Evolutionary conservation across 2,329 filamentous ascomycete species (phyloP).

Genomic region (Fusarium subglutinans): DNA sequence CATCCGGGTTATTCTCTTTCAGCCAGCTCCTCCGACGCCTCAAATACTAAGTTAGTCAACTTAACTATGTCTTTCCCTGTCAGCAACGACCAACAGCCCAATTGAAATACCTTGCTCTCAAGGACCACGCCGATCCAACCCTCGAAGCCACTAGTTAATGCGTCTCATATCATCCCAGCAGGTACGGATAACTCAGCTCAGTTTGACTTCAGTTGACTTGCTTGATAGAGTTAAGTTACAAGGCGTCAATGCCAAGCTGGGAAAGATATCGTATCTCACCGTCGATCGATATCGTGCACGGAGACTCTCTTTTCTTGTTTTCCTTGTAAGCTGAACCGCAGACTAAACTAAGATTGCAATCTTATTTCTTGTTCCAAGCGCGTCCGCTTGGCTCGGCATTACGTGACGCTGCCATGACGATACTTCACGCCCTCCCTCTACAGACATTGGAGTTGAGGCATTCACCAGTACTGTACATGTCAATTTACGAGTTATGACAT

Average conservation of each 20-base stretch:
- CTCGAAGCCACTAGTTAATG: slow-evolving; percentile 37
- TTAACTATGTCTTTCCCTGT: background rate
- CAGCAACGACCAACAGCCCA: slow-evolving; percentile 23
- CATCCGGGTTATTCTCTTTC: slow-evolving; percentile 30
- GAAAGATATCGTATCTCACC: slow-evolving; percentile 15
- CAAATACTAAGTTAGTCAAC: slow-evolving; percentile 12
- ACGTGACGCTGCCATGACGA: slow-evolving; percentile 40
- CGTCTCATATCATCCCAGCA: slow-evolving; percentile 40
- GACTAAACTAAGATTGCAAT: slow-evolving; percentile 10
- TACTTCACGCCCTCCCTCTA: slow-evolving; percentile 17
- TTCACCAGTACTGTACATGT: slow-evolving; percentile 16
- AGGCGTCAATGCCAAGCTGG: background rate
- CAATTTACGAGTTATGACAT: background rate
- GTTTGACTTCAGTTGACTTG: background rate
- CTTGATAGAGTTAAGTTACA: slow-evolving; percentile 6
- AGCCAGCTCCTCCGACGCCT: slow-evolving; percentile 37
- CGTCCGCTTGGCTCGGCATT: slow-evolving; percentile 13
- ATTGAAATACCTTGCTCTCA: slow-evolving; percentile 15
- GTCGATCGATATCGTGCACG: slow-evolving; percentile 31
- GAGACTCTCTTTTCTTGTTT: slow-evolving; percentile 10
- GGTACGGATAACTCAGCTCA: background rate
- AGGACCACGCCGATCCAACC: slow-evolving; percentile 12
- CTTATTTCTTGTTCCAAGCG: slow-evolving; percentile 24
- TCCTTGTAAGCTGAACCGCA: slow-evolving; percentile 3
- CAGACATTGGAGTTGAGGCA: background rate